Evolutionary conservation across 2,329 filamentous ascomycete species (phyloP).

Genomic region (Fusarium sulawesiense): DNA sequence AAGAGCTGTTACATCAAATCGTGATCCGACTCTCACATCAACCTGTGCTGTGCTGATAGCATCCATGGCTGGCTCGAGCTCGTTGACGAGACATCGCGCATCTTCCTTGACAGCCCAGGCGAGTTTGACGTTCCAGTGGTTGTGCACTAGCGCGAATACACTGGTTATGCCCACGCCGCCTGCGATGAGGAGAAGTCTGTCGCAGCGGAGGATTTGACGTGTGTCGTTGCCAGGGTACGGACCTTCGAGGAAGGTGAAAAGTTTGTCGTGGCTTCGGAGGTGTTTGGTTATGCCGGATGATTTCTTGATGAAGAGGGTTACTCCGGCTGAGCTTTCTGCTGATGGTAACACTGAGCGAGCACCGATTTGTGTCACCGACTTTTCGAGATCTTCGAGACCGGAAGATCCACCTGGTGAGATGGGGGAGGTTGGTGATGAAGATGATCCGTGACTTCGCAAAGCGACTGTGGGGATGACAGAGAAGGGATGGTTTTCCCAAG

Average conservation of each 20-base stretch:
- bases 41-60: not conserved
- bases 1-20: not conserved
- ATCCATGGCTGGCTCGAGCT: constrained; percentile 15
- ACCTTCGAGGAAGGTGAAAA: constrained; percentile 10
- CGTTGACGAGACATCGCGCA: constrained; percentile 10
- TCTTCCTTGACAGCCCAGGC: constrained; percentile 9
- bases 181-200: constrained; percentile 16
- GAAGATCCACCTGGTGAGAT: not conserved
- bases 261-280: constrained; percentile 4
- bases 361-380: not conserved
- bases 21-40: constrained; percentile 2
- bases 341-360: not conserved
- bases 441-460: not conserved
- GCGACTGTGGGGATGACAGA: constrained; percentile 14
- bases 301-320: constrained; percentile 13
- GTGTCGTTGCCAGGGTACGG: constrained; percentile 4
- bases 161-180: constrained; percentile 18
- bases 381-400: not conserved
- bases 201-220: constrained; percentile 2
- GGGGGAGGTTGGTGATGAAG: not conserved
- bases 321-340: constrained; percentile 8
- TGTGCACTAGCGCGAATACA: not conserved
- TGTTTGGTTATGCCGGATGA: constrained; percentile 11
- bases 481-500: constrained; percentile 22
- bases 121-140: constrained; percentile 18